A percentile compares a stretch with the other conserved stretches of the same genome.
phyloP scores from a whole-genome alignment of 768 basidiomycete species.

The Leccinellum albellum region DNA sequence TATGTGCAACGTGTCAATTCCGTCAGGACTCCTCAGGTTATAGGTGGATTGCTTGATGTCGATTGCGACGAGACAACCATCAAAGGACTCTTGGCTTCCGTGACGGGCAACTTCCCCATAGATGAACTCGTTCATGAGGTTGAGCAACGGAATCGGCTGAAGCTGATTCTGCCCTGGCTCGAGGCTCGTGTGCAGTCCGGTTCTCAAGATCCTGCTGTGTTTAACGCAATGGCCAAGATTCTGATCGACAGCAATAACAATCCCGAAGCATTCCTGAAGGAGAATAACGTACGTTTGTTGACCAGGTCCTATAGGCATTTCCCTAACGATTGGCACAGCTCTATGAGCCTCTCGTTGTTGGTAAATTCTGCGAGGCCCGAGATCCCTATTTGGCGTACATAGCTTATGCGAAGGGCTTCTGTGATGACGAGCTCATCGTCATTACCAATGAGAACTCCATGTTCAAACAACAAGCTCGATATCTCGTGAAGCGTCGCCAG shows the following conservation, averaged over 20 bases:
- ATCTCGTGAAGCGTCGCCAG: conserved; percentile 93
- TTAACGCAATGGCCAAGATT: conserved; percentile 98
- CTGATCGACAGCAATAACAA: conserved; percentile 99
- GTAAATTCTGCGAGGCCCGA: conserved; percentile 98
- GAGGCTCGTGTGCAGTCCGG: conserved; percentile 92
- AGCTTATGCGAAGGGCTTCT: conserved; percentile 98
- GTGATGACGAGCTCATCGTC: conserved; percentile 93
- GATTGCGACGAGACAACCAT: conserved; percentile 97
- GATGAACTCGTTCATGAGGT: conserved; percentile 98
- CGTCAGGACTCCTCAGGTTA: conserved; percentile 91
- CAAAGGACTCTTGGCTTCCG: conserved; percentile 89
- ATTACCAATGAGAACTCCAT: conserved; percentile 99
- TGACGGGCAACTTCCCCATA: conserved; percentile 95
- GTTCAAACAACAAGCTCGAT: conserved; percentile 99
- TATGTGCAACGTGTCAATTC: conserved; percentile 99
- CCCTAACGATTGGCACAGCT: conserved; percentile 45
- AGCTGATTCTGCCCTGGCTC: conserved; percentile 96
- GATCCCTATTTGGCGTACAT: conserved; percentile 99
- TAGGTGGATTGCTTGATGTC: conserved; percentile 94
- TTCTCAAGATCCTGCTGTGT: conserved; percentile 88
- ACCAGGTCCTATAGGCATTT: neutral
- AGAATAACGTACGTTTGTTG: conserved; percentile 78
- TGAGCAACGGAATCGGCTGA: conserved; percentile 91
- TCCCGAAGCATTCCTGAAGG: conserved; percentile 96
- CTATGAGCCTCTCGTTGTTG: conserved; percentile 95